A percentile compares a stretch with the other conserved stretches of the same genome.
These are phyloP conservation scores for Paecilomyces formosus DNA, from an alignment of 2,329 filamentous ascomycete genomes.

Conservation along the genomic window DNA sequence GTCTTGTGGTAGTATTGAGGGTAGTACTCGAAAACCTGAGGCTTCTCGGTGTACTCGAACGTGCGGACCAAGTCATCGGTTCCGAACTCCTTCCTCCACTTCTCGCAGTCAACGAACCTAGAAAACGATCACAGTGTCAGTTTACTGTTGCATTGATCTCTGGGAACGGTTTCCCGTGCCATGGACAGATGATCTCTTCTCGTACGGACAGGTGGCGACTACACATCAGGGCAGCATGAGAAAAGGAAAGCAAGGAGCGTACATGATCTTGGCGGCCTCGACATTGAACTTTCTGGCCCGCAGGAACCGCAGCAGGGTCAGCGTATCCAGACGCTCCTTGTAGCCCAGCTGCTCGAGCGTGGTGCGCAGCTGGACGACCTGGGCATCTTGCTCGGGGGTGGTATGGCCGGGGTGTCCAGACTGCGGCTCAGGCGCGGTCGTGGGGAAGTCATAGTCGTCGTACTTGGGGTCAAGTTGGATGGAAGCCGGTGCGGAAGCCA, in stretches of 20 bases:
- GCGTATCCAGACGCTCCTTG: conserved; percentile 78
- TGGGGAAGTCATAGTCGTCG: conserved; percentile 92
- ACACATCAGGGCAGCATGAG: neutral
- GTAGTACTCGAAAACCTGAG: conserved; percentile 81
- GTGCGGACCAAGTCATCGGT: conserved; percentile 72
- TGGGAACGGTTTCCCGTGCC: neutral
- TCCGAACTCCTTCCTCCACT: conserved; percentile 81
- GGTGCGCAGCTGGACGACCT: conserved; percentile 76
- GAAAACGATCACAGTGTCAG: conserved; percentile 9
- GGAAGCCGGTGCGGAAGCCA: conserved; percentile 21
- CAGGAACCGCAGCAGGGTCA: conserved; percentile 88
- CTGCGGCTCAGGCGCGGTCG: conserved; percentile 60
- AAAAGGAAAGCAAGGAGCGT: conserved; percentile 28
- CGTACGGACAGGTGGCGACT: neutral
- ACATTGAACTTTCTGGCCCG: conserved; percentile 95
- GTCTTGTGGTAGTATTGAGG: conserved; percentile 97
- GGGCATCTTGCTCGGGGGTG: conserved; percentile 77
- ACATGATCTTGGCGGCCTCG: conserved; percentile 79
- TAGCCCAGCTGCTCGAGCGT: conserved; percentile 78
- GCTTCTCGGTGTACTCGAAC: conserved; percentile 84
- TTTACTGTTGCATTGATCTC: neutral
- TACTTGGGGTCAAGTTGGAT: conserved; percentile 72
- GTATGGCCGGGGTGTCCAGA: conserved; percentile 83
- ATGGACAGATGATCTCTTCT: neutral
- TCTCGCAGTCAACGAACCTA: conserved; percentile 86